phyloP scores from a whole-genome alignment of 2,329 filamentous ascomycete genomes.

The Trichoderma aggressivum region DNA sequence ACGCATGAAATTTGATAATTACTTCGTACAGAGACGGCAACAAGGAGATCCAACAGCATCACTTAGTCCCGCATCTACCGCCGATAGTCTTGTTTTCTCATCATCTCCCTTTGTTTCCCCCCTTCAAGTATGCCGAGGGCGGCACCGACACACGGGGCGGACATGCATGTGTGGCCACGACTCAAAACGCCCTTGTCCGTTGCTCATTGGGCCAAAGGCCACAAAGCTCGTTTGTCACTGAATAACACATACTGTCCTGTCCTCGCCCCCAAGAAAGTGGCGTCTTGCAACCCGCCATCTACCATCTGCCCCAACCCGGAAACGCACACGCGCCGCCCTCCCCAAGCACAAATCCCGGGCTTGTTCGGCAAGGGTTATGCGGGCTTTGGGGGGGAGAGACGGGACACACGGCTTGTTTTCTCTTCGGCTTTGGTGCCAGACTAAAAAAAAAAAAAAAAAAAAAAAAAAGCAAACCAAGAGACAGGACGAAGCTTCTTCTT shows the following conservation, averaged over 20 bases:
- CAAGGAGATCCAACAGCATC: not conserved
- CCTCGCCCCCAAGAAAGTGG: not conserved
- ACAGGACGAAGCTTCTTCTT: not conserved
- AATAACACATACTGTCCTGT: not conserved
- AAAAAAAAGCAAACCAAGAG: too few species aligned
- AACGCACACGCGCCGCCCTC: not conserved
- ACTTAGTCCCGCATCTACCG: not conserved
- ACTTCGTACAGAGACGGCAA: not conserved
- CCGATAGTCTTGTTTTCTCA: not conserved
- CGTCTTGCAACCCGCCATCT: conserved; percentile 1
- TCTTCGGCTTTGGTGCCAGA: not conserved
- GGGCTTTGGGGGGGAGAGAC: not conserved
- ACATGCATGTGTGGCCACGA: not conserved
- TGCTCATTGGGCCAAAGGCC: not conserved
- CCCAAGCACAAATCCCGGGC: not conserved
- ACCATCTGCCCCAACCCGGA: conserved; percentile 3
- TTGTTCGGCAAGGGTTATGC: not conserved
- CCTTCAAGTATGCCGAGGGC: not conserved
- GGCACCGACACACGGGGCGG: not conserved
- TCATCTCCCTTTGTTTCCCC: not conserved
- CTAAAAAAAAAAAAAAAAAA: too few species aligned
- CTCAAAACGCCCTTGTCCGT: not conserved
- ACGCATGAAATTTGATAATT: not conserved
- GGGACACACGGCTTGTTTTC: too few species aligned
- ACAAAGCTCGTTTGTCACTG: not conserved